A percentile compares a stretch with the other conserved stretches of the same genome.
Conservation (phyloP, 83 land plant genomes). For the Thuja plicata region DNA sequence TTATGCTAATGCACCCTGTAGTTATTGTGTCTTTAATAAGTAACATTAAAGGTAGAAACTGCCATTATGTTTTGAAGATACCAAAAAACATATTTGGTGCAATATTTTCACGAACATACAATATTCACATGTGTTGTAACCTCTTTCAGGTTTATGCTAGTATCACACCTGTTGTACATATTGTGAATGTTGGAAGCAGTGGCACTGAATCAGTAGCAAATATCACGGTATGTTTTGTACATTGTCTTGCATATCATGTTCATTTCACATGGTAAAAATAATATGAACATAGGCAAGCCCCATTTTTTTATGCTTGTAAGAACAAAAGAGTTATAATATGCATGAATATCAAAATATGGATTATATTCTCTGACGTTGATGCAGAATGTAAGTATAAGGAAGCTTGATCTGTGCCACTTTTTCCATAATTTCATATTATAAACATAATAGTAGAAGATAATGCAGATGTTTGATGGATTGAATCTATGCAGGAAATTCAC, state of each 20-base stretch:
- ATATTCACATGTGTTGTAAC: neutral
- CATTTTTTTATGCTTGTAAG: neutral
- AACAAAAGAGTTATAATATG: neutral
- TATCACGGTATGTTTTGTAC: conserved; percentile 62
- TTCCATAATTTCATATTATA: neutral
- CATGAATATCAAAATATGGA: neutral
- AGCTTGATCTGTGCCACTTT: neutral
- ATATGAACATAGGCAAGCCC: neutral
- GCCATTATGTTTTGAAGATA: neutral
- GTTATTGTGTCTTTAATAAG: neutral
- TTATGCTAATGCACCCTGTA: neutral
- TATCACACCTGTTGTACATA: conserved; percentile 81
- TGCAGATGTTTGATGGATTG: conserved; percentile 3
- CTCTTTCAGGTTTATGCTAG: conserved; percentile 85
- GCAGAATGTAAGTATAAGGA: neutral
- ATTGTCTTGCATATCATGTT: neutral
- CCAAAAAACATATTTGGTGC: neutral
- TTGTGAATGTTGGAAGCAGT: conserved; percentile 78
- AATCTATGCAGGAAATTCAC: conserved; percentile 78
- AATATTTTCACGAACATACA: neutral
- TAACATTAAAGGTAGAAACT: neutral
- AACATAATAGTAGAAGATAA: neutral
- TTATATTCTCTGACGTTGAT: neutral
- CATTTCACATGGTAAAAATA: neutral
- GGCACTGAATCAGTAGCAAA: conserved; percentile 76